phyloP scores from a whole-genome alignment of 805 yeast species.

The Suhomyces sp. region DNA sequence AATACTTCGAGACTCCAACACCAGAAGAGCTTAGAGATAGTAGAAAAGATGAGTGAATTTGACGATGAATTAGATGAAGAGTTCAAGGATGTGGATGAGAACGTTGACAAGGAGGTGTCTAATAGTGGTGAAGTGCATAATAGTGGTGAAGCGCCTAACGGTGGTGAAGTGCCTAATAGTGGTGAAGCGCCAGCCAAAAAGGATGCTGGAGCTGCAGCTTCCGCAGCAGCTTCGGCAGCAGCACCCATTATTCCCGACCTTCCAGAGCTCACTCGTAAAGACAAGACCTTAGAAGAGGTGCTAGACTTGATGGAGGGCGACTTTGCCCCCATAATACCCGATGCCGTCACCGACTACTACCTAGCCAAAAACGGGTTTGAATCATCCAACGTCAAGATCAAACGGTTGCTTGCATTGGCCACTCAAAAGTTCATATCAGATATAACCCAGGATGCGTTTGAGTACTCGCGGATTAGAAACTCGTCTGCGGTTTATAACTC shows the following conservation, averaged over 20 bases:
- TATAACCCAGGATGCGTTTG: constrained; percentile 95
- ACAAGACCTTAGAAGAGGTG: constrained; percentile 79
- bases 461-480: constrained; percentile 89
- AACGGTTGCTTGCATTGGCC: constrained; percentile 85
- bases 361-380: constrained; percentile 81
- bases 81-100: constrained; percentile 20
- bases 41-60: constrained; percentile 4
- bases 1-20: no score
- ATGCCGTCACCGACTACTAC: constrained; percentile 92
- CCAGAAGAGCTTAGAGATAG: background rate
- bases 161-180: no score
- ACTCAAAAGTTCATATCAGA: constrained; percentile 95
- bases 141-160: no score
- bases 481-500: constrained; percentile 81
- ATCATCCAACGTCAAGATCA: constrained; percentile 67
- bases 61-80: constrained; percentile 23
- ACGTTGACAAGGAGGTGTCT: background rate
- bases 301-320: constrained; percentile 83
- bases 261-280: constrained; percentile 72
- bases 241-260: constrained; percentile 41
- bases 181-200: background rate
- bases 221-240: constrained; percentile 7
- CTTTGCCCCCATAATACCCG: constrained; percentile 88
- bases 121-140: background rate
- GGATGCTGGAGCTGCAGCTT: background rate